Percentiles rank a stretch among this genome's conserved stretches.
Conservation (phyloP, 2,329 filamentous ascomycete species). For the Neofusicoccum parvum region DNA sequence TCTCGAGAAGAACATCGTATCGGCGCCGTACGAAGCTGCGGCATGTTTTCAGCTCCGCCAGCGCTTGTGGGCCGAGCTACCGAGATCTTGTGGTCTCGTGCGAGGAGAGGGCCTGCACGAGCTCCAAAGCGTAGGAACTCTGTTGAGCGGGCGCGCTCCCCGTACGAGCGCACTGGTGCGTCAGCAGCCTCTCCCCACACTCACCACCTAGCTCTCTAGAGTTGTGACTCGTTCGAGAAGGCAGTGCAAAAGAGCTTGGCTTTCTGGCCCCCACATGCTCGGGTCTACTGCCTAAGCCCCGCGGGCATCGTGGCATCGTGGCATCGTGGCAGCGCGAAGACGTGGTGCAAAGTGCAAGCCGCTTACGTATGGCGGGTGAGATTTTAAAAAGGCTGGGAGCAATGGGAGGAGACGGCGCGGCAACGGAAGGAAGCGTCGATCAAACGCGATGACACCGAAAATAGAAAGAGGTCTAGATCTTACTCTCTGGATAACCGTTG, state of each 20-base stretch:
- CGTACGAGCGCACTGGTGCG: neutral
- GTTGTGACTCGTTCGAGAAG: slow-evolving; percentile 6
- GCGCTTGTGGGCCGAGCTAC: neutral
- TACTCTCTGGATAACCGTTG: neutral
- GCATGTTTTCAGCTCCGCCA: neutral
- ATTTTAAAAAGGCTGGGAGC: neutral
- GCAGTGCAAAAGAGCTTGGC: neutral
- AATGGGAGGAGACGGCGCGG: neutral
- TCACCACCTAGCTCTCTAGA: neutral
- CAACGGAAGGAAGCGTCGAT: slow-evolving; percentile 7
- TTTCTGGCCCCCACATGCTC: neutral
- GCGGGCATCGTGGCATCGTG: slow-evolving; percentile 4
- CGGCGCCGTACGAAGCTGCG: neutral
- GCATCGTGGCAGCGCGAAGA: neutral
- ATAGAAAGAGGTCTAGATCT: slow-evolving; percentile 12
- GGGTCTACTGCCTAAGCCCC: neutral
- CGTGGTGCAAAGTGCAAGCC: slow-evolving; percentile 1
- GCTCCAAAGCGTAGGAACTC: neutral
- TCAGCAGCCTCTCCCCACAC: neutral
- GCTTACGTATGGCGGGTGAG: slow-evolving; percentile 12
- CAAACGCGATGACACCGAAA: slow-evolving; percentile 1
- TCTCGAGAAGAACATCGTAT: neutral
- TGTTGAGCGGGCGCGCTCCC: neutral
- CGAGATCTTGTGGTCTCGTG: slow-evolving; percentile 12
- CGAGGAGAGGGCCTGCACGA: neutral